A percentile compares a stretch with the other conserved stretches of the same genome.
These are phyloP conservation scores for Mangifera indica DNA, from an alignment of 345 rosid genomes.

Conservation along the genomic window DNA sequence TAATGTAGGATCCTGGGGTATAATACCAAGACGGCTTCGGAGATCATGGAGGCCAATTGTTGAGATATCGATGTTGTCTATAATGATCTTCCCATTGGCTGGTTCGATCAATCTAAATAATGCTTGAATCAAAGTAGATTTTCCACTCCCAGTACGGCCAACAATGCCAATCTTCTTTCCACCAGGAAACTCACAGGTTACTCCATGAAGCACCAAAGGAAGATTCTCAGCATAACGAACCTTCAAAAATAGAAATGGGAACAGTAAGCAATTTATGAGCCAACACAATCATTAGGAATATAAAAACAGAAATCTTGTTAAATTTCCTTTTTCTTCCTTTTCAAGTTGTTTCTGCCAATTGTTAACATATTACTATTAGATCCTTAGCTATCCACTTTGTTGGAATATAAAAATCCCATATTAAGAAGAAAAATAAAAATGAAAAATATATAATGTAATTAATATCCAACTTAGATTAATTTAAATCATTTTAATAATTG, in stretches of 20 bases:
- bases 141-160: conserved; percentile 98
- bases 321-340: not conserved
- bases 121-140: conserved; percentile 97
- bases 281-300: not conserved
- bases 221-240: conserved; percentile 96
- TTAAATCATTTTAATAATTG: no score
- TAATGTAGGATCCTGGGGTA: conserved; percentile 98
- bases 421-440: not conserved
- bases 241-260: conserved; percentile 39
- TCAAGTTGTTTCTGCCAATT: no score
- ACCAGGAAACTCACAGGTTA: conserved; percentile 84
- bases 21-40: conserved; percentile 88
- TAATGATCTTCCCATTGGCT: conserved; percentile 67
- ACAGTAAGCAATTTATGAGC: conserved; percentile 18
- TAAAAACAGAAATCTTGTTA: not conserved
- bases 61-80: conserved; percentile 92
- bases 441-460: not conserved
- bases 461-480: no score
- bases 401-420: no score
- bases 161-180: conserved; percentile 97
- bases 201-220: conserved; percentile 86
- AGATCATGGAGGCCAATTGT: conserved; percentile 94
- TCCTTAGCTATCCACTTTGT: no score
- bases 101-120: conserved; percentile 95
- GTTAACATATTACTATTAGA: no score